Evolutionary conservation across 805 yeast species (phyloP).

Genomic region (Candida glaebosa): DNA sequence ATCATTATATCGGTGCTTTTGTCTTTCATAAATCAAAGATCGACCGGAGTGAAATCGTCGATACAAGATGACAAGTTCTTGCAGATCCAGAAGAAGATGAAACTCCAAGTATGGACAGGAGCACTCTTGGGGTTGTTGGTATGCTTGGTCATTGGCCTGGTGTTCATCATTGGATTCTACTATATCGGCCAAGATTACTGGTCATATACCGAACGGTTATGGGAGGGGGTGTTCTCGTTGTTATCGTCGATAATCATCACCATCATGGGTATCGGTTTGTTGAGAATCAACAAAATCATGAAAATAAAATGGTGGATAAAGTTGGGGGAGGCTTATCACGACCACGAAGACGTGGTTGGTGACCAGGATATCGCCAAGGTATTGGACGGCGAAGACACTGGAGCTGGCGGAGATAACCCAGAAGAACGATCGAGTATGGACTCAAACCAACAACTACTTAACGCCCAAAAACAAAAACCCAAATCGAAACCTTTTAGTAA

Average conservation of each 20-base stretch:
- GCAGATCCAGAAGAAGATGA: constrained; percentile 26
- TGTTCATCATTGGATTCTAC: constrained; percentile 69
- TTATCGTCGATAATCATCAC: constrained; percentile 78
- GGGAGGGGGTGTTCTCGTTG: constrained; percentile 84
- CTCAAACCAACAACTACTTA: not conserved
- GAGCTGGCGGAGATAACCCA: not conserved
- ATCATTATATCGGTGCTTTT: constrained; percentile 70
- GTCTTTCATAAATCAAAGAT: constrained; percentile 66
- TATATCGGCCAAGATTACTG: constrained; percentile 79
- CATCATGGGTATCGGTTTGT: constrained; percentile 79
- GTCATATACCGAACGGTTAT: constrained; percentile 82
- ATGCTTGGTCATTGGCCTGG: constrained; percentile 70
- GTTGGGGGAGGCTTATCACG: constrained; percentile 38
- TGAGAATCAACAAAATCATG: constrained; percentile 71
- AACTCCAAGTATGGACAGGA: constrained; percentile 78
- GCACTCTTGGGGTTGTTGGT: constrained; percentile 66
- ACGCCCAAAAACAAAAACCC: not conserved
- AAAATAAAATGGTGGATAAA: constrained; percentile 72
- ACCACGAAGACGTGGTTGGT: constrained; percentile 8
- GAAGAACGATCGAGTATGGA: constrained; percentile 1
- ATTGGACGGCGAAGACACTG: not conserved
- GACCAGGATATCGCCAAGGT: constrained; percentile 15
- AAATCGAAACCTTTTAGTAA: constrained; percentile 34
- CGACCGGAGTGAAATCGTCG: constrained; percentile 3
- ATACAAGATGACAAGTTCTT: constrained; percentile 3